Evolutionary conservation across 1,284 basidiomycete genomes (phyloP).

Genomic region (Boletellus sp.): DNA sequence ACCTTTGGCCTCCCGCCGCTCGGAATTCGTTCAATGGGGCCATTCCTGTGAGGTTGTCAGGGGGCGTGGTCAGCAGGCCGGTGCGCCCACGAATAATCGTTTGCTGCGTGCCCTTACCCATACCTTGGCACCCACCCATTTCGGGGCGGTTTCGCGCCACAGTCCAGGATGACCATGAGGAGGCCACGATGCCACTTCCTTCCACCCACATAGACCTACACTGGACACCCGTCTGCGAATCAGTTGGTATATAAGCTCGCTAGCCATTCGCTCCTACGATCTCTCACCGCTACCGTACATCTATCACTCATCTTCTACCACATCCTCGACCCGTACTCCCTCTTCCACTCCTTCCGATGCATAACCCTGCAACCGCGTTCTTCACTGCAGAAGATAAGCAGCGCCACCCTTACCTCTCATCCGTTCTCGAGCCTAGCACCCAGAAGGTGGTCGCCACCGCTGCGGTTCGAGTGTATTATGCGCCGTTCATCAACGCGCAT

Average conservation of each 20-base stretch:
- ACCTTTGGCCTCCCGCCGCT: conserved; percentile 16
- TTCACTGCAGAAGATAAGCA: conserved; percentile 39
- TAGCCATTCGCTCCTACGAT: conserved; percentile 12
- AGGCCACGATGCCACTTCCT: conserved; percentile 34
- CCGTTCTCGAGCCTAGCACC: conserved; percentile 34
- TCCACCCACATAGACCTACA: conserved; percentile 24
- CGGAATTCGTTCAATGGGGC: conserved; percentile 12
- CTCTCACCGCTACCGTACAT: conserved; percentile 13
- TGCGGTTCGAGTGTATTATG: conserved; percentile 50
- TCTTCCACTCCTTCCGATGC: conserved; percentile 19
- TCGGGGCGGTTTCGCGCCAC: conserved; percentile 31
- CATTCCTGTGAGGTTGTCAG: conserved; percentile 21
- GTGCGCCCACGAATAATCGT: conserved; percentile 12
- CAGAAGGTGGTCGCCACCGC: conserved; percentile 35
- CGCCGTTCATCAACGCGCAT: conserved; percentile 43
- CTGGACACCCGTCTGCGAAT: conserved; percentile 23
- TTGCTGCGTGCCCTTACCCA: conserved; percentile 31
- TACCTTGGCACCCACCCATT: conserved; percentile 25
- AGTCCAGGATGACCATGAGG: conserved; percentile 32
- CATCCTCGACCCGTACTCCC: conserved; percentile 4
- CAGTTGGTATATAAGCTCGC: conserved; percentile 32
- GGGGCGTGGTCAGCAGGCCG: conserved; percentile 14
- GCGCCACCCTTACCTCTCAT: conserved; percentile 36
- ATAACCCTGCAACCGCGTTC: conserved; percentile 30
- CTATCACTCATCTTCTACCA: conserved; percentile 6